phyloP scores from a whole-genome alignment of 2,329 filamentous ascomycete species.

The Colletotrichum sp. region DNA sequence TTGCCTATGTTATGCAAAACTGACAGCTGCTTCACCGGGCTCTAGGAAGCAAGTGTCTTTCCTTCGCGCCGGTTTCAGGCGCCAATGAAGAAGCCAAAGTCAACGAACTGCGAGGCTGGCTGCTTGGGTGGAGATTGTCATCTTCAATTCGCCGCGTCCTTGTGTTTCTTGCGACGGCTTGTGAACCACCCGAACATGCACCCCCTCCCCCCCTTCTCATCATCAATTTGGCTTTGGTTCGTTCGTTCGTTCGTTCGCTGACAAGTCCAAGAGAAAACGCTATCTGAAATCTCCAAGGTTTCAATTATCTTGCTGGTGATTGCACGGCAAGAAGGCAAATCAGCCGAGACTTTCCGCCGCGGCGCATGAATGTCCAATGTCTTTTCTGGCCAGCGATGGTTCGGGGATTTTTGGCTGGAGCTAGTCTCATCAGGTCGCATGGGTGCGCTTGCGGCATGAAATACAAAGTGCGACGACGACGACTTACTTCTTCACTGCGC shows the following conservation, averaged over 20 bases:
- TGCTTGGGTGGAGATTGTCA: not conserved
- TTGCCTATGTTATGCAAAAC: not conserved
- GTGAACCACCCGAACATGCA: not conserved
- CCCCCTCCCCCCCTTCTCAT: not conserved
- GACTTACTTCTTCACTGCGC: not conserved
- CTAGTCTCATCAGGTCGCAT: slow-evolving; percentile 7
- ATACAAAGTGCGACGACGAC: not conserved
- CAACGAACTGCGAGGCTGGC: not conserved
- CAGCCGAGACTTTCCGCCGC: not conserved
- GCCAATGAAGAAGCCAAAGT: not conserved
- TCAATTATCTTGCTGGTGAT: not conserved
- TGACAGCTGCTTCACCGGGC: slow-evolving; percentile 8
- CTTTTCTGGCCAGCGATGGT: not conserved
- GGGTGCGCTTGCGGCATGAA: slow-evolving; percentile 11
- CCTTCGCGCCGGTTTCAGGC: slow-evolving; percentile 8
- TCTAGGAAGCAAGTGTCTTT: not conserved
- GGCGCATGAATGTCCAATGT: slow-evolving; percentile 13
- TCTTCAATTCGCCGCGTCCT: not conserved
- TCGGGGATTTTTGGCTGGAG: not conserved
- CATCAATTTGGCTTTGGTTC: not conserved
- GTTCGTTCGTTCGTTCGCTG: not conserved
- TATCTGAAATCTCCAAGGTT: not conserved
- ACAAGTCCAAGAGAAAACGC: not conserved
- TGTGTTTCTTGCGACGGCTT: not conserved
- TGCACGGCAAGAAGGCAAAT: not conserved